These are phyloP conservation scores for Candolleomyces aberdarensis DNA, from an alignment of 768 basidiomycete genomes.

Conservation along the genomic window DNA sequence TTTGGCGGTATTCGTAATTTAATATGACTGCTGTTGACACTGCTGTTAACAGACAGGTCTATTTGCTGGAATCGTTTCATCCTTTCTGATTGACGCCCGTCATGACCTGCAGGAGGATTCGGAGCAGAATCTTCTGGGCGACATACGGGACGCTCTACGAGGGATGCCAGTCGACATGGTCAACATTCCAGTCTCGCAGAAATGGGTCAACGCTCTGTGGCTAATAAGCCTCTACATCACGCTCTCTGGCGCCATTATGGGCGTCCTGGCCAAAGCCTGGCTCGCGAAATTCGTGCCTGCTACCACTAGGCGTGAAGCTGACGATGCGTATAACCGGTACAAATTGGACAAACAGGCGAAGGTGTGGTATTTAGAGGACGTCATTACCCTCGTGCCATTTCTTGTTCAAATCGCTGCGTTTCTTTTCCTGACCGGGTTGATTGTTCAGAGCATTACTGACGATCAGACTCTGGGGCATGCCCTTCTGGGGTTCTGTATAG, in stretches of 20 bases:
- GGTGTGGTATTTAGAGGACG: slow-evolving; percentile 12
- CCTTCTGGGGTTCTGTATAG: neutral
- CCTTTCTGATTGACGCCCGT: slow-evolving; percentile 16
- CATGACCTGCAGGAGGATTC: slow-evolving; percentile 14
- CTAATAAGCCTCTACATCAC: slow-evolving; percentile 22
- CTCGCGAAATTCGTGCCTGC: slow-evolving; percentile 15
- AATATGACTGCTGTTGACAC: too few species aligned
- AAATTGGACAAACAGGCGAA: slow-evolving; percentile 14
- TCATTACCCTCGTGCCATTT: slow-evolving; percentile 13
- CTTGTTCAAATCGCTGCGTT: slow-evolving; percentile 14
- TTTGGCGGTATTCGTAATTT: neutral
- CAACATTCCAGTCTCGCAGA: slow-evolving; percentile 10
- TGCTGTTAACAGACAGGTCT: slow-evolving; percentile 14
- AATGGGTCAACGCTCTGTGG: slow-evolving; percentile 22
- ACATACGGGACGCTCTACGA: slow-evolving; percentile 1
- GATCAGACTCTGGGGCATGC: neutral
- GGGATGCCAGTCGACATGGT: neutral
- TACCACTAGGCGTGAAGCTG: slow-evolving; percentile 13
- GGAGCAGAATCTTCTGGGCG: slow-evolving; percentile 13
- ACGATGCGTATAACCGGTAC: slow-evolving; percentile 16
- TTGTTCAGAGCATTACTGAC: slow-evolving; percentile 1
- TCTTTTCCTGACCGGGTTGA: slow-evolving; percentile 15
- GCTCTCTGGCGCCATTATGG: slow-evolving; percentile 22
- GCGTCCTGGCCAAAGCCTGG: slow-evolving; percentile 22
- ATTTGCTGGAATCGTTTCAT: slow-evolving; percentile 18